Base-by-base conservation (phyloP, 805 yeast species). In the Metschnikowia bowlesiae region DNA sequence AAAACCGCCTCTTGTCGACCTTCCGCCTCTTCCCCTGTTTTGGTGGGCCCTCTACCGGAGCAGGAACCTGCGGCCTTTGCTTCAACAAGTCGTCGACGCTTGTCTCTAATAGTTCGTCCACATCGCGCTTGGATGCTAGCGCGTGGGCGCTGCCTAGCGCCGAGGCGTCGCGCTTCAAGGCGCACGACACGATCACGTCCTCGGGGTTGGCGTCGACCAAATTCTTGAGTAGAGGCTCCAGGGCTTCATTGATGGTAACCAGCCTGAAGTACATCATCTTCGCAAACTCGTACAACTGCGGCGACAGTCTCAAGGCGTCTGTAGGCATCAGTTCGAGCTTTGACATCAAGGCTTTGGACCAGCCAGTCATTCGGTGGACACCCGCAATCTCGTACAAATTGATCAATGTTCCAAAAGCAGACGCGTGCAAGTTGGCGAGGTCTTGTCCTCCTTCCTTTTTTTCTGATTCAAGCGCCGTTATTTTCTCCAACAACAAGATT, bases 41-140 rank as follows among this genome's bases (percentile, higher is more conserved):
- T 41, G 38, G 42, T 32, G 49, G 34, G 22, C 49, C 37, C 41
- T 5, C 38, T 10, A 39, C 41, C n/a, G 41, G 13, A 6, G 41
- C 26, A 10, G 41, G 18, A 8, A 16, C 13, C 37, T 46, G 22
- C 6, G 29, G n/a, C 6, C 14, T 16, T 14, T 16, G 35, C 53
- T 39, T 29, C 36, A 52, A 52, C 37, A 70, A 60, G 2, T 55
- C 49, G 26, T 70, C 60, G 35, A 71, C 54, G 39, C 64, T 62
- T 3, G 67, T 60, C n/a, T 55, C 44, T 54, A 73, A 60, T 46
- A 73, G 62, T n/a, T 65, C 64, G 8, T 71, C 72, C 36, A 69
- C 57, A 36, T 56, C 55, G 6, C 49, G 46, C 34, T 44, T 10
- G n/a, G 64, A 53, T 1, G 54, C 53, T 42, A 63, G 56, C n/a